Evolutionary conservation across 441 rosid species (phyloP), one percentile per base, ranked within the genome.

Genomic region (Populus trichocarpa): DNA sequence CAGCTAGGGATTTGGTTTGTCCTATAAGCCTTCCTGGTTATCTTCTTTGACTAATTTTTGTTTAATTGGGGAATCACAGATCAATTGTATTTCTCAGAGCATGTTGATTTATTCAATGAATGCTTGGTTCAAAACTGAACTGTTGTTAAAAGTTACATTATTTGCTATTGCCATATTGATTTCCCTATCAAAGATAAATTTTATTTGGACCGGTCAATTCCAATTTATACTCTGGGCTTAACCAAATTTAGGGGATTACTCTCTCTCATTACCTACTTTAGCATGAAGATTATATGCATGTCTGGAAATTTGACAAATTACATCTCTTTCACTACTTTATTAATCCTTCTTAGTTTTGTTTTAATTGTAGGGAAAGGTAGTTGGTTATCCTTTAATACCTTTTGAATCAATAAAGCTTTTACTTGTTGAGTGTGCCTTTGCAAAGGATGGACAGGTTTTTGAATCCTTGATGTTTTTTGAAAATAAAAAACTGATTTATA

Each of bases 1-100:
- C 99, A 73, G 99, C 99, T 61, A 91, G 99, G 85, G 98, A 96
- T 82, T 81, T 96, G 97, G 99, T 46, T 96, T 81, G 83, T 76
- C 78, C 80, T 74, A 68, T 64, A 76, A 70, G 20, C 84, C 80
- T 80, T 65, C n/a, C 53, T 69, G n/a, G 74, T 69, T 36, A 40
- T 78, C 81, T 75, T 38, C 57, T 61, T 26, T 72, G 20, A 32
- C 46, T 67, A 50, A 20, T 72, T 25, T 67, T 28, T 18, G 67
- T 32, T 74, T 63, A 13, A 46, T 42, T 53, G n/a, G 70, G 33
- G 40, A 72, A 18, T 73, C 6, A 53, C 18, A 59, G 61, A 38
- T 76, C 35, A n/a, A 7, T 50, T 6, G 16, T 64, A n/a, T 25
- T 35, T 22, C 23, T 61, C 16, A 32, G 66, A 63, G 16, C 26